phyloP scores from a whole-genome alignment of 306 rosid species.

The Mimosa bimucronata region DNA sequence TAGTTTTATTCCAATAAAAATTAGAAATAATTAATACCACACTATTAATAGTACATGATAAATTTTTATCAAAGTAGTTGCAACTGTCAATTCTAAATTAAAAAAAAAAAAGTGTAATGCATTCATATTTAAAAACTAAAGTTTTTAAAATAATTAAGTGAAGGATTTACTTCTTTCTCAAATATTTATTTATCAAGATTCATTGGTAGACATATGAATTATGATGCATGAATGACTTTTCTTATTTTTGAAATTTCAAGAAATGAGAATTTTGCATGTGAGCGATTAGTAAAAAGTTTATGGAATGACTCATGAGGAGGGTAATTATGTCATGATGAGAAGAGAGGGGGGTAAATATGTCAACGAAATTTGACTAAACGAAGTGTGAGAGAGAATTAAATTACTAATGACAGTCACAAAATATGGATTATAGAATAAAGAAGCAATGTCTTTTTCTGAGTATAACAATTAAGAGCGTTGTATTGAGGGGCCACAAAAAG shows the following conservation, averaged over 20 bases:
- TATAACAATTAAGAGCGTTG: slow-evolving; percentile 28
- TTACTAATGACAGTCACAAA: not conserved
- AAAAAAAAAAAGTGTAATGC: not conserved
- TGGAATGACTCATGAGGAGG: not conserved
- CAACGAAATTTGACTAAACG: slow-evolving; percentile 17
- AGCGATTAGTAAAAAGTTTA: not conserved
- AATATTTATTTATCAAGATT: not conserved
- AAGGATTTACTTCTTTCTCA: not conserved
- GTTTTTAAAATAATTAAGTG: not conserved
- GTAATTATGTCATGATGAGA: not conserved
- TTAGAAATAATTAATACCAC: too few relatives aligned
- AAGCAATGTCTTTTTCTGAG: slow-evolving; percentile 37
- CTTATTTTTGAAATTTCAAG: not conserved
- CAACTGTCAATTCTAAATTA: not conserved
- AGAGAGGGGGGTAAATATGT: slow-evolving; percentile 37
- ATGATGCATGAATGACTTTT: not conserved
- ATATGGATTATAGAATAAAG: slow-evolving; percentile 20
- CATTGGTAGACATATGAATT: not conserved
- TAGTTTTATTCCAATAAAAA: not conserved
- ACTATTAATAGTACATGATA: not conserved
- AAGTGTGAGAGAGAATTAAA: not conserved
- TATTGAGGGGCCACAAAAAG: slow-evolving; percentile 38
- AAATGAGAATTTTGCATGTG: not conserved
- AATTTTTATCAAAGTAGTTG: not conserved
- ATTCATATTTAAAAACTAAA: not conserved